Evolutionary conservation across 768 basidiomycete genomes (phyloP), one percentile per base, ranked within the genome.

Genomic region (Leccinum sublutescens): DNA sequence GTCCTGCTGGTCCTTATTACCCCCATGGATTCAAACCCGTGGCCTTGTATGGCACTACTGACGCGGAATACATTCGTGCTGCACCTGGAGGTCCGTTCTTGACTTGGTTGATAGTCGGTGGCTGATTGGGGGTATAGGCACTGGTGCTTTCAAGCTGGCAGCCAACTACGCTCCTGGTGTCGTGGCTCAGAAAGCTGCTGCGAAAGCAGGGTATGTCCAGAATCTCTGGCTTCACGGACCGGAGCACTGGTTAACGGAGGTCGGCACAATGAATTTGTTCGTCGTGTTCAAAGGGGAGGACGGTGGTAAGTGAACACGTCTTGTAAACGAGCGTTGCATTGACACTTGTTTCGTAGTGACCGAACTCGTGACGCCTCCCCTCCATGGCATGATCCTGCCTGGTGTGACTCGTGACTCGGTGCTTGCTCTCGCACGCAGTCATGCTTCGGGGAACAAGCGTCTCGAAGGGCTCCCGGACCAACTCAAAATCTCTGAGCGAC

Each of bases 241-340:
- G 2, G 78, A 82, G 53, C 78, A 82, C 62, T 69, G 77, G 61
- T 66, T 82, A 52, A 84, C 82, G 4, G 83, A 82, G 70, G 93
- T 93, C 45, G 94, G 94, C 45, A 93, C 93, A 1, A 95, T 95
- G 94, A 96, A 96, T 74, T 75, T 94, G 71, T 95, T 95, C 61
- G 85, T 88, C 48, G 91, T 87, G 4, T 85, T 95, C 74, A 84
- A 82, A 70, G 82, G 79, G 21, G 80, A 83, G 19, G 83, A 89
- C 66, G 90, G 89, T 51, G 77, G 88, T 86, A 54, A 58, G 79
- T 61, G 52, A 11, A 31, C 55, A 4, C 54, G 11, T 45, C 59
- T 27, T 31, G 48, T 19, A 8, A 12, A 10, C 2, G 38, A 25
- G 34, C 23, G 52, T 21, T 11, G 33, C 5, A 45, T 58, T 23